Percentiles rank a stretch among this genome's conserved stretches.
Evolutionary conservation across 306 rosid genomes (phyloP).

Genomic region (Inga oerstediana): DNA sequence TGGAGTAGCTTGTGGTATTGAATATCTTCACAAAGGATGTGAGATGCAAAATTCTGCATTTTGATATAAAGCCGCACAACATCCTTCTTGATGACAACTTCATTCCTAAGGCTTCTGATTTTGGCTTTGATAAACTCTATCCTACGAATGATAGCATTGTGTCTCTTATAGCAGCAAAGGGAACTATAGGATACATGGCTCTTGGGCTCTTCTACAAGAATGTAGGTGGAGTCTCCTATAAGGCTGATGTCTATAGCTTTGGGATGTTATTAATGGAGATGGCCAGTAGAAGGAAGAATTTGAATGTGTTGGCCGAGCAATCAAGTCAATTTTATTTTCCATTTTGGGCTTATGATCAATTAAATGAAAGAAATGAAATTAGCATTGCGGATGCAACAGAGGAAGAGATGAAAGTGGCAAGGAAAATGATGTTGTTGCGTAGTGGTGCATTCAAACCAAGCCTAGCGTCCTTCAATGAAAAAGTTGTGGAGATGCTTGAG

Average conservation of each 20-base stretch:
- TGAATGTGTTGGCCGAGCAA: not conserved
- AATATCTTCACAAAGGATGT: not conserved
- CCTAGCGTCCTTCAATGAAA: constrained; percentile 41
- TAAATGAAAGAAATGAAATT: not conserved
- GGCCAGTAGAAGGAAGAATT: not conserved
- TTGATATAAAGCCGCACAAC: constrained; percentile 31
- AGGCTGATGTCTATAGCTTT: not conserved
- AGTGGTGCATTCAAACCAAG: constrained; percentile 21
- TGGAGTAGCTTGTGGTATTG: constrained; percentile 29
- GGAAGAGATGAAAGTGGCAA: constrained; percentile 13
- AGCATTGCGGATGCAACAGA: not conserved
- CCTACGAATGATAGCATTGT: constrained; percentile 17
- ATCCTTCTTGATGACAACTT: constrained; percentile 16
- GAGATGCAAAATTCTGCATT: not conserved
- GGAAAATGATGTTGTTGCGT: constrained; percentile 37
- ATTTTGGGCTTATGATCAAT: constrained; percentile 23
- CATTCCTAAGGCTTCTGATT: constrained; percentile 33
- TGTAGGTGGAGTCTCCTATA: not conserved
- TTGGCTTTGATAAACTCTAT: constrained; percentile 36
- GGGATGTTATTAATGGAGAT: constrained; percentile 1
- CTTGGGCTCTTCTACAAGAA: not conserved
- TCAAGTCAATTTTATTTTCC: constrained; percentile 43
- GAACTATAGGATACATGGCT: constrained; percentile 1
- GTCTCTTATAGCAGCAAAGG: constrained; percentile 4
- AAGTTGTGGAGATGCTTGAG: constrained; percentile 15